phyloP scores from a whole-genome alignment of 768 basidiomycete species.

The Macrolepiota fuliginosa region DNA sequence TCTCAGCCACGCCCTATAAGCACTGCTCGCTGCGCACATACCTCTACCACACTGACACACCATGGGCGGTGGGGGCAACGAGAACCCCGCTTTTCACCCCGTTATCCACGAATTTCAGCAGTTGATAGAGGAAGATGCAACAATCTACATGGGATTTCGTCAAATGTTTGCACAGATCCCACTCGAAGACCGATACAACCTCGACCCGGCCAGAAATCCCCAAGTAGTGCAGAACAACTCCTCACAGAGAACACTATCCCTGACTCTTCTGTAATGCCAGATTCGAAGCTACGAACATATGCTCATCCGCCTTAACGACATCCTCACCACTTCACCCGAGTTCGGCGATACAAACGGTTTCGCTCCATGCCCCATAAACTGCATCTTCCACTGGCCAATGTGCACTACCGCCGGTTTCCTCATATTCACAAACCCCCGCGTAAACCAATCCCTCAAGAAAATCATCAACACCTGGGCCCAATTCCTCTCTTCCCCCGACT shows the following conservation, averaged over 20 bases:
- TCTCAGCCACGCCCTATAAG: no score
- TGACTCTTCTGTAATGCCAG: neutral
- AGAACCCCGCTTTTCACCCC: neutral
- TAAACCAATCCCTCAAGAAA: conserved; percentile 16
- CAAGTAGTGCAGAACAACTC: no score
- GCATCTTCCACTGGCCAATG: conserved; percentile 15
- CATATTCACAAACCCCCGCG: conserved; percentile 18
- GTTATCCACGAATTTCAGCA: conserved; percentile 25
- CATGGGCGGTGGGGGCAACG: no score
- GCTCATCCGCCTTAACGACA: neutral
- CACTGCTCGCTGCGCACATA: no score
- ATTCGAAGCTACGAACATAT: conserved; percentile 1
- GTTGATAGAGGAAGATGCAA: conserved; percentile 24
- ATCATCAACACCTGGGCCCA: conserved; percentile 46
- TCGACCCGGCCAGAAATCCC: neutral
- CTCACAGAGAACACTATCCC: neutral
- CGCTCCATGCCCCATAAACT: conserved; percentile 9
- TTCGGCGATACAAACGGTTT: neutral
- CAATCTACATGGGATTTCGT: conserved; percentile 29
- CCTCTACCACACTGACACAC: no score
- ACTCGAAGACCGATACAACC: neutral
- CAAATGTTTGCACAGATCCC: conserved; percentile 29
- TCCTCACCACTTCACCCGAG: conserved; percentile 1
- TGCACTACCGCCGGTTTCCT: conserved; percentile 16
- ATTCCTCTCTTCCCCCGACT: conserved; percentile 41